Evolutionary conservation across 176 grass and related monocot species (phyloP), one percentile per base, ranked within the genome.

Genomic region (Otatea glauca): DNA sequence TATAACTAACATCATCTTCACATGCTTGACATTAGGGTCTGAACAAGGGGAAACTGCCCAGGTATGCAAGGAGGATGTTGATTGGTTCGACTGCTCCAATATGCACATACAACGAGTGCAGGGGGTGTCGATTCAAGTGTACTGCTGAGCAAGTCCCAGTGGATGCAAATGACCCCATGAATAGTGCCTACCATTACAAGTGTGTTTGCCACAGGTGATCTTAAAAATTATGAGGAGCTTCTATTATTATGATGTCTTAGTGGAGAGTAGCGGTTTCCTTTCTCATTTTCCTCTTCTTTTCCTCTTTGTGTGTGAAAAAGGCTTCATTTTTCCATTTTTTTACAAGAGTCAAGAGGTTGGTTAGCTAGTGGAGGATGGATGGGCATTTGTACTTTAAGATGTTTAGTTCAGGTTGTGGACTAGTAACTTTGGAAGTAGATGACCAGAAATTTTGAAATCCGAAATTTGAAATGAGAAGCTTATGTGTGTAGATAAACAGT

Each of bases 91-190:
- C 41, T 32, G 92, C 92, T 82, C 95, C 95, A 29, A 78, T 74
- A 60, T 98, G 95, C 83, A 98, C 95, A 42, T 92, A 91, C 79
- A 98, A 98, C 5, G 95, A 98, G 41, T 98, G 95, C 91, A 93
- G 91, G 76, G 91, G 92, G 1, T 98, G 95, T 64, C 86, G 79
- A 67, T 93, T 91, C 82, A 98, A 93, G 88, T 95, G 95, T 67
- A 92, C 78, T 38, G 91, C 95, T 21, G 92, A 98, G 79, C 95
- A 98, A 70, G 91, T 98, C 38, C 95, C 95, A 0, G 91, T 98
- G 24, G 95, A 98, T 79, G 87, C 92, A 48, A 91, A 86, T 66
- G 95, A 98, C 74, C 95, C 95, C 23, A 93, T 95, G 84, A 98
- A 98, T 83, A 98, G 91, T 63, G 95, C 95, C 4, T 98, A 98